Conservation (phyloP, 2,329 filamentous ascomycete genomes). For the Sphaerulina vaccinii region DNA sequence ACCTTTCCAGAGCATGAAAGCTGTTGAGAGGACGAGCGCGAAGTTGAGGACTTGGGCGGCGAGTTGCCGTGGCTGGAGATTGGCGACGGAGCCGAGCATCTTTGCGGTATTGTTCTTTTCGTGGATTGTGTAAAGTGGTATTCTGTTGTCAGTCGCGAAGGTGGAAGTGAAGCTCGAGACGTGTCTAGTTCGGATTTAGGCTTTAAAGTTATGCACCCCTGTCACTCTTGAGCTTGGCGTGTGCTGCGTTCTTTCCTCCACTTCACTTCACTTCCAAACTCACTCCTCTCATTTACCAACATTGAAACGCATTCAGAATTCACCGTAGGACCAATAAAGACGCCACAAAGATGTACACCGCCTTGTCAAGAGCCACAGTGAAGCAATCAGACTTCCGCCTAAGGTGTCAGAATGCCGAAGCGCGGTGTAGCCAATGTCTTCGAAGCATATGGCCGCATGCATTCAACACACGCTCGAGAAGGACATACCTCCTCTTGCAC, state of each 20-base stretch:
- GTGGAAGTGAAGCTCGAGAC: background rate
- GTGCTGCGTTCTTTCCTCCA: too few species aligned
- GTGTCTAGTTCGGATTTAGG: constrained; percentile 5
- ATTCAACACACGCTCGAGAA: too few species aligned
- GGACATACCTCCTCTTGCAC: too few species aligned
- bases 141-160: background rate
- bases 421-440: too few species aligned
- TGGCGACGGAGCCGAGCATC: constrained; percentile 67
- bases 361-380: too few species aligned
- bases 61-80: constrained; percentile 73
- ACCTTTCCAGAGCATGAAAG: constrained; percentile 91
- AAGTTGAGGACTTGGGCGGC: constrained; percentile 86
- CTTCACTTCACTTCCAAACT: background rate
- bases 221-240: background rate
- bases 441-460: too few species aligned
- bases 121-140: background rate
- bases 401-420: too few species aligned
- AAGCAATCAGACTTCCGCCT: too few species aligned
- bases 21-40: constrained; percentile 81
- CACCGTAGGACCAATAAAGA: too few species aligned
- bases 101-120: constrained; percentile 24
- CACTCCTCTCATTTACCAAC: background rate
- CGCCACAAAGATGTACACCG: too few species aligned
- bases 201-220: constrained; percentile 1
- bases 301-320: too few species aligned